Evolutionary conservation across 148 eudicot species (phyloP).

Genomic region (Silene latifolia): DNA sequence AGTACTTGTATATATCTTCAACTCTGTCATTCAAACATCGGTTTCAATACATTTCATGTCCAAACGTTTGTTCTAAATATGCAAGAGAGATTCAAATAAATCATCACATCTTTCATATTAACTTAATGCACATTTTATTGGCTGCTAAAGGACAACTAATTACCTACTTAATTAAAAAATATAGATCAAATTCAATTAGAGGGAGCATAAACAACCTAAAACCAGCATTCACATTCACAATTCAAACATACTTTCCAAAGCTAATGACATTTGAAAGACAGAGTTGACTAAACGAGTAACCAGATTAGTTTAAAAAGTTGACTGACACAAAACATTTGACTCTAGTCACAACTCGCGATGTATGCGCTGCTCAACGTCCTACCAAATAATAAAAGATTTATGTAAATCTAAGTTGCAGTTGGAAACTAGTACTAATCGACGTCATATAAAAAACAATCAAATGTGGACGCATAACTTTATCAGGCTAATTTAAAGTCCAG

Average conservation of each 20-base stretch:
- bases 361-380: conserved; percentile 35
- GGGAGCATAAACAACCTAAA: not conserved
- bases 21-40: too few relatives aligned
- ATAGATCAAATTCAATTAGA: too few relatives aligned
- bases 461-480: conserved; percentile 5
- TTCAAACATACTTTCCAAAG: conserved; percentile 18
- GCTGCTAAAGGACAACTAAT: too few relatives aligned
- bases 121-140: too few relatives aligned
- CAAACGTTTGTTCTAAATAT: too few relatives aligned
- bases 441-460: not conserved
- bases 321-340: conserved; percentile 31
- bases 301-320: conserved; percentile 5
- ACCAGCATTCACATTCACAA: conserved; percentile 23
- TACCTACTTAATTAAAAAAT: too few relatives aligned
- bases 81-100: too few relatives aligned
- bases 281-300: conserved; percentile 13
- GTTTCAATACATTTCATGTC: too few relatives aligned
- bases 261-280: not conserved
- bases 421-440: not conserved
- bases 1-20: too few relatives aligned
- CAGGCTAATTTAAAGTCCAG: conserved; percentile 16
- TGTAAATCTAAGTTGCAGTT: too few relatives aligned
- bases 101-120: too few relatives aligned
- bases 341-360: conserved; percentile 24
- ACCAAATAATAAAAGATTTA: not conserved